Evolutionary conservation across 306 rosid species (phyloP).

Genomic region (Geum urbanum): DNA sequence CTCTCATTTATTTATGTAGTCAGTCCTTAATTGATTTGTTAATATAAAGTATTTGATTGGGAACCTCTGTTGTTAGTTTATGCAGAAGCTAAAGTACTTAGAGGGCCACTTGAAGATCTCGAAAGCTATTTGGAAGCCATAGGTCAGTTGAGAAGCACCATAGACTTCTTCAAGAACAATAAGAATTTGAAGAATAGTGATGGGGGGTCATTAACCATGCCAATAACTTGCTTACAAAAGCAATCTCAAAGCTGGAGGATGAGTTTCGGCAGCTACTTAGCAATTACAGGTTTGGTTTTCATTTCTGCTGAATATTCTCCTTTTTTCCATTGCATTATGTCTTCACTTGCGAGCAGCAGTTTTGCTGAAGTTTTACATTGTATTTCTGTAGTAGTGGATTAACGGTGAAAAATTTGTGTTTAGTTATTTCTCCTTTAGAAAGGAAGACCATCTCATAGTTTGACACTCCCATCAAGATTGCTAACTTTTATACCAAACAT

Average conservation of each 20-base stretch:
- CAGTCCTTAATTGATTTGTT: background rate
- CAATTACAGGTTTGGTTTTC: slow-evolving; percentile 66
- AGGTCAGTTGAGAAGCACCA: slow-evolving; percentile 59
- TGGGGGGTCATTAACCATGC: slow-evolving; percentile 60
- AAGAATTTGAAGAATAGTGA: slow-evolving; percentile 59
- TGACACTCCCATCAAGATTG: no score
- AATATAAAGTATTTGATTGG: background rate
- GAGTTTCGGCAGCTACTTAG: slow-evolving; percentile 80
- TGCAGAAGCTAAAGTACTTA: slow-evolving; percentile 96
- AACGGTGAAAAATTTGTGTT: no score
- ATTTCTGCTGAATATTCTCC: background rate
- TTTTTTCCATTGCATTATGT: no score
- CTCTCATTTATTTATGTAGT: no score
- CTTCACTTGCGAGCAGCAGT: no score
- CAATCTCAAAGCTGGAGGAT: slow-evolving; percentile 87
- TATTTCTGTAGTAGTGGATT: no score
- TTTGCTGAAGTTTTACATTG: no score
- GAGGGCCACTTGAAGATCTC: slow-evolving; percentile 96
- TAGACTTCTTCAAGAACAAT: slow-evolving; percentile 58
- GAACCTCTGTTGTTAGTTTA: slow-evolving; percentile 16
- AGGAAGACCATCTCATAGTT: no score
- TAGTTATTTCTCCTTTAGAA: no score
- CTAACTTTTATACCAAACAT: no score
- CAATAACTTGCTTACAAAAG: slow-evolving; percentile 71
- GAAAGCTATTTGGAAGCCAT: slow-evolving; percentile 88